These are phyloP conservation scores for Aspergillus diversus DNA, from an alignment of 495 filamentous ascomycete genomes.

Conservation along the genomic window DNA sequence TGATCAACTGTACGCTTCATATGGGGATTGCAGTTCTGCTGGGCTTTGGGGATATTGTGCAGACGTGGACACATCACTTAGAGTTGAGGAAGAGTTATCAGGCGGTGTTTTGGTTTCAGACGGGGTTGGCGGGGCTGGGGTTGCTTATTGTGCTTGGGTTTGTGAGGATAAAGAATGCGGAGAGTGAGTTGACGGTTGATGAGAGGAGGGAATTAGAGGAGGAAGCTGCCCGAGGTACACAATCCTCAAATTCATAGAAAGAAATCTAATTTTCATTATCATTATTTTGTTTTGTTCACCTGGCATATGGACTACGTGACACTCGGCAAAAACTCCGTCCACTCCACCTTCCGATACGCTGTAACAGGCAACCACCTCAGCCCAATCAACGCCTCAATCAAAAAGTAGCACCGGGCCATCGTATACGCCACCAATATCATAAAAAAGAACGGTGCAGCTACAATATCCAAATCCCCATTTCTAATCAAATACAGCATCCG, in stretches of 20 bases:
- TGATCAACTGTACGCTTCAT: constrained; percentile 68
- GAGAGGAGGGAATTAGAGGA: constrained; percentile 40
- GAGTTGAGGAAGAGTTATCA: constrained; percentile 57
- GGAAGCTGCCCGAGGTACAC: neutral
- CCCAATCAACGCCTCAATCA: no score
- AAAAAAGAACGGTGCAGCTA: no score
- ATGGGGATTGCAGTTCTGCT: constrained; percentile 85
- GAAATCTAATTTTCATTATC: no score
- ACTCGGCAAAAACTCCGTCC: no score
- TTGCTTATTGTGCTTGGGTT: constrained; percentile 58
- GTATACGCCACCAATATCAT: no score
- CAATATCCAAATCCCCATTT: no score
- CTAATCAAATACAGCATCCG: no score
- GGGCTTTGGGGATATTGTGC: constrained; percentile 73
- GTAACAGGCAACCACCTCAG: no score
- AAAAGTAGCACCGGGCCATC: no score
- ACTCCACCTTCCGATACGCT: no score
- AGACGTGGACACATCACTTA: constrained; percentile 55
- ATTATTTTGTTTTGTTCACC: no score
- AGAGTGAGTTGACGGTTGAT: constrained; percentile 70
- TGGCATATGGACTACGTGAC: no score
- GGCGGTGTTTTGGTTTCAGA: constrained; percentile 51
- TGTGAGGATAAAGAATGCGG: constrained; percentile 67
- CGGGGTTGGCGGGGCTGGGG: constrained; percentile 57
- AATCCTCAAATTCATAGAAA: neutral